Base-by-base conservation (phyloP, 352 stramenopile genomes). In the Globisporangium camurandrum region DNA sequence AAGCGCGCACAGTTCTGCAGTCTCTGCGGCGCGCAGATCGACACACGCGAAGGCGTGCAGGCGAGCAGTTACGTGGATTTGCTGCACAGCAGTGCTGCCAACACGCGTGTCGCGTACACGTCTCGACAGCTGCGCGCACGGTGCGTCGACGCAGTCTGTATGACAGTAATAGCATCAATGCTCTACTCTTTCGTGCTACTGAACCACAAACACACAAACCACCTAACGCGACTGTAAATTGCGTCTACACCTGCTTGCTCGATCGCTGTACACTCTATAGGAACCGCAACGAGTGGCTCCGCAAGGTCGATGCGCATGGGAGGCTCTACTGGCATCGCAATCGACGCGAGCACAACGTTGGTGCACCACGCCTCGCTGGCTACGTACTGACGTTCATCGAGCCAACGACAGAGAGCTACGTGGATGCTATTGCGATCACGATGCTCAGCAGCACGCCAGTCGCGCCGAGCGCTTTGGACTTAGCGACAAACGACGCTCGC, bases 1-100 rank as follows among this genome's bases (percentile, higher is more conserved):
- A 70, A 71, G 27, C 56, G 60, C 17, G 46, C 59, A 17, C 22
- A 19, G 3, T 67, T 62, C 40, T 75, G 66, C 39, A 59, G 41
- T 19, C 23, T 69, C 17, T 75, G 66, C 36, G 56, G 59, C 4
- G 55, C 56, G 22, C 9, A 11, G 16, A 51, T 69, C 41, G 20
- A 37, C n/a, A 36, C 37, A 20, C 6, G 41, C 1, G 19, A 50
- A 2, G 45, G 38, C 27, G 16, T 12, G 27, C 17, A 6, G 20
- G 44, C 31, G 8, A 17, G 27, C 47, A n/a, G 23, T 34, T 3
- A 33, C 26, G 16, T 20, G 26, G 24, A 40, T 27, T 28, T 43
- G 49, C 22, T 46, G 19, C 30, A 36, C n/a, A n/a, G n/a, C n/a
- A n/a, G n/a, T n/a, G n/a, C n/a, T n/a, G n/a, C n/a, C n/a, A n/a